Base-by-base conservation (phyloP, 2,329 filamentous ascomycete species). In the Arthrobotrys conoides region DNA sequence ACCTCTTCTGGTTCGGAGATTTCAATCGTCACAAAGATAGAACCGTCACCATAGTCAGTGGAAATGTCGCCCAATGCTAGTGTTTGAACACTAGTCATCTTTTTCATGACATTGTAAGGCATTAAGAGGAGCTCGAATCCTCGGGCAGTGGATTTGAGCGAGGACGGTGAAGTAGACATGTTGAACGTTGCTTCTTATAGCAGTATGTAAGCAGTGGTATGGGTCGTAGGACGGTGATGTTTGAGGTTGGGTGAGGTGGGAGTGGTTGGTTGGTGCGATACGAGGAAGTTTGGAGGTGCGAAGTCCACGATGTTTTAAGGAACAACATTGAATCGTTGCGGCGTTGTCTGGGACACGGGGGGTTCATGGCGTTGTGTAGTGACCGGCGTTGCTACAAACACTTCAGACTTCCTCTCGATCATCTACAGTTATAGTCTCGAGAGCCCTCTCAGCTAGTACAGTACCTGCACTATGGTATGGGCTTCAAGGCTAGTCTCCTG, bases 41-140 rank as follows among this genome's bases (percentile, higher is more conserved):
- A 10, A 24, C 53, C 14, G 30, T 20, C 27, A 9, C 55, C 57
- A 20, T 64, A 64, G 20, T 64, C 57, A 1, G 38, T 41, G 9
- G 68, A 27, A 0, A 2, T 30, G 16, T 71, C 57, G 30, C 68
- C 68, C 18, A 27, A 12, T 8, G 38, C 46, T 8, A 20, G 24
- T 14, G 22, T 24, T 22, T 71, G 57, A 33, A 6, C 44, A 1
- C 1, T 18, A 12, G 46, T 18, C 24, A 57, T 24, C 18, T 8
- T 10, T 20, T 18, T 41, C 1, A 41, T 36, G 16, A 14, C 27
- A 36, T 48, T n/a, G 33, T 41, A 64, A 0, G 68, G 57, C 41
- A 70, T 46, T 1, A 70, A 3, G 30, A 71, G 44, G 8, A 64
- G n/a, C 20, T 71, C 41, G 20, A 71, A 71, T 6, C 68, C 68